Percentiles rank a stretch among this genome's conserved stretches.
Evolutionary conservation across 768 basidiomycete genomes (phyloP).

Genomic region (Nidularia sp.): DNA sequence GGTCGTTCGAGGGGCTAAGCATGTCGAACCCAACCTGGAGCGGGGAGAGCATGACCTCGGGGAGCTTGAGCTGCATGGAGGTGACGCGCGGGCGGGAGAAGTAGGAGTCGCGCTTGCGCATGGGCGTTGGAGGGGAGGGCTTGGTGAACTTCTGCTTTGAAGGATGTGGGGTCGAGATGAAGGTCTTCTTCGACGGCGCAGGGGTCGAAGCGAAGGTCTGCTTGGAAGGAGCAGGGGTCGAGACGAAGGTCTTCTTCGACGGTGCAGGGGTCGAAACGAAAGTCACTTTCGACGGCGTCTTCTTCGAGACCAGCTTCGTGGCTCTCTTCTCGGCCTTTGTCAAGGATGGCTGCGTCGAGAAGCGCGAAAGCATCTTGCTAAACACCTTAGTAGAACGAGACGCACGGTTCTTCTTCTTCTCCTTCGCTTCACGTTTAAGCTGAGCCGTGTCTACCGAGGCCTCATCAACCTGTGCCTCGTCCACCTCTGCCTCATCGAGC

Average conservation of each 20-base stretch:
- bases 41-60: neutral
- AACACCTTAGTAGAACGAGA: slow-evolving; percentile 7
- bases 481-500: neutral
- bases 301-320: neutral
- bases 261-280: neutral
- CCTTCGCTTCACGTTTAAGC: neutral
- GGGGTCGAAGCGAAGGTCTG: neutral
- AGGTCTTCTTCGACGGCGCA: neutral
- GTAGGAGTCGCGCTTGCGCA: no score
- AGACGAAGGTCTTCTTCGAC: neutral
- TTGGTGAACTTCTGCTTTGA: neutral
- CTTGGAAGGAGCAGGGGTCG: neutral
- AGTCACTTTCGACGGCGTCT: neutral
- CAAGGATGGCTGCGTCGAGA: slow-evolving; percentile 5
- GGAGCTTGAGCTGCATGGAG: neutral
- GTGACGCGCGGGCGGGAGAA: neutral
- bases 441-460: neutral
- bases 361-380: slow-evolving; percentile 11
- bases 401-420: neutral
- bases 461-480: neutral
- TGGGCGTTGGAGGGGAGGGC: no score
- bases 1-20: neutral
- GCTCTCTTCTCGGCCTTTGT: neutral
- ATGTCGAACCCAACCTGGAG: neutral
- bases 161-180: neutral